A percentile compares a stretch with the other conserved stretches of the same genome.
Conservation (phyloP, 441 rosid genomes). For the Pelargonium australe region DNA sequence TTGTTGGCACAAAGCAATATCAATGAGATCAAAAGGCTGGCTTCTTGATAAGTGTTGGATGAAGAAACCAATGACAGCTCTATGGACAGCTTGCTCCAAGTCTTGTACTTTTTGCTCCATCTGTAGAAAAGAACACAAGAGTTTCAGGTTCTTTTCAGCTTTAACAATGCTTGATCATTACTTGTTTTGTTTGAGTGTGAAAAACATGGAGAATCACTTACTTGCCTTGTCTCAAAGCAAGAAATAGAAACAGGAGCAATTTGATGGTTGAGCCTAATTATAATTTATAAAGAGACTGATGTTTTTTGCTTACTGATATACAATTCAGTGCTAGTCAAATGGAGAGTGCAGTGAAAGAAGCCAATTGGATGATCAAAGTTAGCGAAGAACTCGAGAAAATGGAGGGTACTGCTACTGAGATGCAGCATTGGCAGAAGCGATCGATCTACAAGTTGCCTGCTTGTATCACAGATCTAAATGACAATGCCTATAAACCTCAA, state of each 20-base stretch:
- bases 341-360: constrained; percentile 12
- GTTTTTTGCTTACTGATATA: background rate
- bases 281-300: background rate
- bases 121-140: too few relatives aligned
- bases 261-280: background rate
- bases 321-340: background rate
- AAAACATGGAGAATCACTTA: background rate
- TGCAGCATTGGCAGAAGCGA: constrained; percentile 26
- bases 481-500: constrained; percentile 32
- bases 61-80: too few relatives aligned
- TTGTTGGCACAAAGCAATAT: too few relatives aligned
- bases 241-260: background rate
- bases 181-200: background rate
- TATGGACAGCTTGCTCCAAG: too few relatives aligned
- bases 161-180: background rate
- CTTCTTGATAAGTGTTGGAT: too few relatives aligned
- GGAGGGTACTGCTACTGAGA: constrained; percentile 18
- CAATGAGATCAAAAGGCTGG: too few relatives aligned
- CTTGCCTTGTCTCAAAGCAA: background rate
- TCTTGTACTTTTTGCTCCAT: background rate
- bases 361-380: constrained; percentile 23
- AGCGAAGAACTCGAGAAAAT: constrained; percentile 16
- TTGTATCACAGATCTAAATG: constrained; percentile 24
- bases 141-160: background rate
- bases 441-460: constrained; percentile 33